A percentile compares a stretch with the other conserved stretches of the same genome.
Conservation (phyloP, 2,329 filamentous ascomycete genomes). For the Pezicula radicicola region DNA sequence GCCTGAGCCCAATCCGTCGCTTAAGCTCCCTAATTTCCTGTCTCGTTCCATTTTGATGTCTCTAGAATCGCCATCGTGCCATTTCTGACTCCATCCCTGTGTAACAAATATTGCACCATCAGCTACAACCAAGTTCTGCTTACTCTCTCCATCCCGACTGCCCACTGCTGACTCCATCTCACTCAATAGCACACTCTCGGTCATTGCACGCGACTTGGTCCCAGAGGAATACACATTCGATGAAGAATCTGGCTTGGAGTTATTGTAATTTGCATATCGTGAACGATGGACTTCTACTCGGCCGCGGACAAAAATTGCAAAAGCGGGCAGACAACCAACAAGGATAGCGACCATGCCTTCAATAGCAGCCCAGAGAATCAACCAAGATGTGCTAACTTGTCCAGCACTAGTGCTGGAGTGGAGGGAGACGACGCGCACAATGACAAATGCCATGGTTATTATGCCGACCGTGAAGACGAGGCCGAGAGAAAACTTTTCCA, state of each 20-base stretch:
- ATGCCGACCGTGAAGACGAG: conserved; percentile 13
- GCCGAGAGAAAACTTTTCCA: conserved; percentile 11
- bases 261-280: background rate
- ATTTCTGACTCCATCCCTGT: conserved; percentile 4
- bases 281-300: conserved; percentile 4
- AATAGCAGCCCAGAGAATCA: conserved; percentile 13
- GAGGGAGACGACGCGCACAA: conserved; percentile 14
- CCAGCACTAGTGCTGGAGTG: conserved; percentile 6
- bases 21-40: too few relatives aligned
- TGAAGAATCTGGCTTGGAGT: background rate
- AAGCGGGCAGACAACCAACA: conserved; percentile 14
- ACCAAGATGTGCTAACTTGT: conserved; percentile 12
- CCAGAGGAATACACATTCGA: conserved; percentile 1
- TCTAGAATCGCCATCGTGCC: background rate
- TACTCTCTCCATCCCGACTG: conserved; percentile 1
- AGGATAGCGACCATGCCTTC: conserved; percentile 13
- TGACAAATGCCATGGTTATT: conserved; percentile 16
- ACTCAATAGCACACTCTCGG: conserved; percentile 7
- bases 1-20: too few relatives aligned
- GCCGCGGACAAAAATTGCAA: conserved; percentile 14
- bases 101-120: conserved; percentile 3
- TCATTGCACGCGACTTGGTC: conserved; percentile 4
- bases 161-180: conserved; percentile 5
- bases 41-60: too few relatives aligned
- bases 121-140: conserved; percentile 2